Base-by-base conservation (phyloP, 106 monocot species). In the Dioscorea zingiberensis region DNA sequence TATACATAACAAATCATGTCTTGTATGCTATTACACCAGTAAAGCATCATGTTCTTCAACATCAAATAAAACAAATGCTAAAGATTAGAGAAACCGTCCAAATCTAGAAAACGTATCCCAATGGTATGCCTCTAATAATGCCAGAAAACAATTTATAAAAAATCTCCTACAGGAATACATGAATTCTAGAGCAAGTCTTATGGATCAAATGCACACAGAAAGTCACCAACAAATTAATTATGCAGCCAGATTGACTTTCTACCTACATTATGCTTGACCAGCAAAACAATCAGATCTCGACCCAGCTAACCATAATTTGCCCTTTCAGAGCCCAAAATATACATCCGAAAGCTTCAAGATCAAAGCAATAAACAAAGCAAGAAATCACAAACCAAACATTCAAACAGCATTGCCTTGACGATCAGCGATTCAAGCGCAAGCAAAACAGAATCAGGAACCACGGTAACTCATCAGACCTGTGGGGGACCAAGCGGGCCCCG, bases 401-500 rank as follows among this genome's bases (percentile, higher is more conserved):
- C 19, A 15, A 51, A 8, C 51, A 51, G 38, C 38, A 38, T 38
- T 38, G 38, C 38, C 38, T 8, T 10, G 10, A 38, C 6, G 38
- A 38, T 6, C 38, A 38, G 10, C 6, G 38, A 38, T 38, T 38
- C 9, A 38, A 38, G 38, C 15, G 2, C 7, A 51, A 51, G 0
- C 0, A 7, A 18, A 7, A 16, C 18, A 51, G 10, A 38, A 18
- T 19, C 19, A 51, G 15, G 5, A 16, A 51, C 51, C 19, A 51
- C 12, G 14, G 13, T 51, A 0, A 57, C 15, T 17, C 9, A 91
- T 18, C 6, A 64, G 30, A 64, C 97, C 97, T 97, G 67, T 86
- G 88, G n/a, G 97, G 97, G n/a, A 83, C 91, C 24, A 91, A 85
- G 44, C 75, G 70, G 27, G 97, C 88, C 5, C 65, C 66, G 19